Evolutionary conservation across 306 rosid genomes (phyloP).

Genomic region (Glycine latifolia): DNA sequence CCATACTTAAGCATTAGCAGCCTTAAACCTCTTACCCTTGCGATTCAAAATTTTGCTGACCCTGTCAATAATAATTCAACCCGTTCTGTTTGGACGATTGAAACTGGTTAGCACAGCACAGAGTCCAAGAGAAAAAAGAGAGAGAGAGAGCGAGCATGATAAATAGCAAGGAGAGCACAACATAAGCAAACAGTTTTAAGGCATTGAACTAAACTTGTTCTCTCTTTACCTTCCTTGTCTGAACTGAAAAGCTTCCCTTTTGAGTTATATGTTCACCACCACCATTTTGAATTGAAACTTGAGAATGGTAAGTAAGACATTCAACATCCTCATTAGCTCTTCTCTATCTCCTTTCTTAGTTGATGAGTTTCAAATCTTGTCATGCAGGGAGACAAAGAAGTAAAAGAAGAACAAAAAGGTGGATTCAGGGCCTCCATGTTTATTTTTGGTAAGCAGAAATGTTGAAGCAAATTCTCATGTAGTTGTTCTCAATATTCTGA

Average conservation of each 20-base stretch:
- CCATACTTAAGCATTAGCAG: conserved; percentile 12
- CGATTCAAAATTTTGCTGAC: neutral
- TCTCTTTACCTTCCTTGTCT: conserved; percentile 13
- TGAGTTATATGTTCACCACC: conserved; percentile 49
- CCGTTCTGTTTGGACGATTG: neutral
- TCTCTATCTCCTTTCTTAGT: neutral
- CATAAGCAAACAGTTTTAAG: conserved; percentile 46
- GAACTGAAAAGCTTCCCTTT: conserved; percentile 45
- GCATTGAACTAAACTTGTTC: conserved; percentile 37
- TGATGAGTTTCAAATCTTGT: conserved; percentile 35
- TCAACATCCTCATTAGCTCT: neutral
- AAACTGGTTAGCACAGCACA: conserved; percentile 17
- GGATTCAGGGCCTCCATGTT: conserved; percentile 80
- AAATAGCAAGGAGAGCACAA: conserved; percentile 37
- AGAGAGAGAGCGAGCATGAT: conserved; percentile 35
- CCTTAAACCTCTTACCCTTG: conserved; percentile 24
- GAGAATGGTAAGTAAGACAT: conserved; percentile 51
- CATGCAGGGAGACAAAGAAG: conserved; percentile 55
- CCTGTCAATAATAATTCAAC: neutral
- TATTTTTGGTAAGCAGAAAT: conserved; percentile 60
- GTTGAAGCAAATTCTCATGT: too few species aligned
- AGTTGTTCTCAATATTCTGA: neutral
- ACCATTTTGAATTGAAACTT: conserved; percentile 38
- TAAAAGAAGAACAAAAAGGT: conserved; percentile 60
- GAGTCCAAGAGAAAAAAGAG: neutral